Percentiles rank a stretch among this genome's conserved stretches.
Evolutionary conservation across 2,329 filamentous ascomycete genomes (phyloP).

Genomic region (Trichocomaceae sp.): DNA sequence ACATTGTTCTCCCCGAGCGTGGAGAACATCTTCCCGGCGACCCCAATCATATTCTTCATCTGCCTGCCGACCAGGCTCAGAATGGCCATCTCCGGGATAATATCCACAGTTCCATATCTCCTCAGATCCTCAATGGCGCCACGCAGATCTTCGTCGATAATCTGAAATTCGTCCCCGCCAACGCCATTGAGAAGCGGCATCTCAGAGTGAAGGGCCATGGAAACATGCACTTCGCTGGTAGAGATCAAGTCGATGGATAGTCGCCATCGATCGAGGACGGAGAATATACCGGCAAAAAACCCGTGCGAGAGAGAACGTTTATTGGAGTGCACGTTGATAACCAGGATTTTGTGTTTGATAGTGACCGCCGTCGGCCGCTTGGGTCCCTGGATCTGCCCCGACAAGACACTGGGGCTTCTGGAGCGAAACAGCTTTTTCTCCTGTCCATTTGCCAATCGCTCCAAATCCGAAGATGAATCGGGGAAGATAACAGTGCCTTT

Average conservation of each 20-base stretch:
- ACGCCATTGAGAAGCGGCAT: slow-evolving; percentile 47
- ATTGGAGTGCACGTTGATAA: slow-evolving; percentile 97
- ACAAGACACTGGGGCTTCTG: slow-evolving; percentile 42
- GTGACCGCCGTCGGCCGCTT: slow-evolving; percentile 84
- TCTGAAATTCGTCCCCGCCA: slow-evolving; percentile 45
- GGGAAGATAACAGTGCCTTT: slow-evolving; percentile 65
- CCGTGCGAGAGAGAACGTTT: slow-evolving; percentile 93
- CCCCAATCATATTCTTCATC: slow-evolving; percentile 96
- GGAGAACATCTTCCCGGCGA: slow-evolving; percentile 90
- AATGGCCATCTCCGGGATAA: slow-evolving; percentile 89
- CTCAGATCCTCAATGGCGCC: slow-evolving; percentile 64
- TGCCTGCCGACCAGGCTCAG: slow-evolving; percentile 89
- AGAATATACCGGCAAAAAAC: slow-evolving; percentile 91
- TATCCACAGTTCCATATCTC: slow-evolving; percentile 81
- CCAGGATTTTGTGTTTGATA: slow-evolving; percentile 93
- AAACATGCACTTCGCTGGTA: slow-evolving; percentile 93
- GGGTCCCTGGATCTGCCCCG: slow-evolving; percentile 48
- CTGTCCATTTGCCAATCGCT: slow-evolving; percentile 47
- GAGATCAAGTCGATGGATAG: slow-evolving; percentile 95
- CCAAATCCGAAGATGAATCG: slow-evolving; percentile 53
- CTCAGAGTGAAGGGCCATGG: slow-evolving; percentile 88
- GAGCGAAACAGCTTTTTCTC: slow-evolving; percentile 49
- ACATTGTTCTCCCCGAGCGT: slow-evolving; percentile 88
- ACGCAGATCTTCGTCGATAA: slow-evolving; percentile 57
- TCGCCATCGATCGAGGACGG: slow-evolving; percentile 76